Evolutionary conservation across 768 basidiomycete genomes (phyloP), one percentile per base, ranked within the genome.

Genomic region (Psilocybe azurescens): DNA sequence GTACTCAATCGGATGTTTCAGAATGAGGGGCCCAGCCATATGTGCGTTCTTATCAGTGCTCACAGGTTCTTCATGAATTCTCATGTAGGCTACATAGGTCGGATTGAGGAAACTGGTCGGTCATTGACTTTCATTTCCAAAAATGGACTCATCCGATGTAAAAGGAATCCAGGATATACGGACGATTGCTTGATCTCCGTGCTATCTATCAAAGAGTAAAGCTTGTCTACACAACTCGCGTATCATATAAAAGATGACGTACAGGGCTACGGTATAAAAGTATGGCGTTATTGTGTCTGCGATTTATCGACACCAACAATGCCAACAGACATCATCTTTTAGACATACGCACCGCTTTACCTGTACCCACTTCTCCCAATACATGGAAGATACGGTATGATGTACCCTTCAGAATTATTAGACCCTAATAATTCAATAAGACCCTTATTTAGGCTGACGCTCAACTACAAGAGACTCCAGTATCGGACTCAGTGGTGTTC

Each of bases 331-430:
- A 71, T 71, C 49, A 55, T 63, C 24, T 60, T 71, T 56, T 67
- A 36, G 70, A 71, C 44, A 71, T 71, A 33, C 66, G 66, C 5
- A 65, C 58, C 29, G 54, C 54, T 24, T 47, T 63, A 20, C 46
- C 48, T 14, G 36, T 50, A 28, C 66, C 69, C 30, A 65, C 65
- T 16, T 72, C 71, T 46, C 71, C 71, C 4, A 65, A 70, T 53
- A 69, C 69, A 3, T 74, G 73, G 73, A 70, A 67, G 67, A 71
- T 74, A 41, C 67, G 73, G 73, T 67, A 58, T 49, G 66, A 14
- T 9, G 9, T 3, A 9, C 10, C 3, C 46, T 30, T 20, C 5
- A 33, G 28, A n/a, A 16, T 9, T 6, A 29, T 28, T 41, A 18
- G 10, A 3, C 10, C 20, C 38, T 39, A 20, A 18, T 32, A n/a